Conservation (phyloP, 345 rosid genomes). For the Microcos paniculata region DNA sequence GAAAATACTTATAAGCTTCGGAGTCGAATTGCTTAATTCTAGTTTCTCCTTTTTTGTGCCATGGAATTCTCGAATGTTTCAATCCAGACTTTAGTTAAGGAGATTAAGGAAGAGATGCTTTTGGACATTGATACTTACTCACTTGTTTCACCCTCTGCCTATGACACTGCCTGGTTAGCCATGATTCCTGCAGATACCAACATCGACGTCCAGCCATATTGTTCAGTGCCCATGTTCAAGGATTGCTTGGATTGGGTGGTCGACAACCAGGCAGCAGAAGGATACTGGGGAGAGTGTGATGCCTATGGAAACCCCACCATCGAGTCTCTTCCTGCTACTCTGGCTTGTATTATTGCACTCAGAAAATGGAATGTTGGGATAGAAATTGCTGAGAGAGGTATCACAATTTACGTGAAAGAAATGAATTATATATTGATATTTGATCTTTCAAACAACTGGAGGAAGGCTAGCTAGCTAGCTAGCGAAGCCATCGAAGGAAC, state of each 20-base stretch:
- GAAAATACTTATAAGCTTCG: no score
- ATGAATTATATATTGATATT: not conserved
- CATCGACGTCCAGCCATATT: not conserved
- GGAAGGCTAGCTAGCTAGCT: no score
- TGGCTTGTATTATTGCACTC: slow-evolving; percentile 56
- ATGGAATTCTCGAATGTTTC: not conserved
- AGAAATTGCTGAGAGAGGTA: slow-evolving; percentile 37
- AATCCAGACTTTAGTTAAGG: slow-evolving; percentile 4
- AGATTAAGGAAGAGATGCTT: slow-evolving; percentile 4
- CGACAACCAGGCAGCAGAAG: slow-evolving; percentile 38
- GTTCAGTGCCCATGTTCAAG: slow-evolving; percentile 46
- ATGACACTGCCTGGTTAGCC: slow-evolving; percentile 22
- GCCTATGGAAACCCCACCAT: slow-evolving; percentile 23
- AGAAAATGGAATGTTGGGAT: slow-evolving; percentile 42
- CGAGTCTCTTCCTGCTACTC: slow-evolving; percentile 47
- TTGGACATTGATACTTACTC: not conserved
- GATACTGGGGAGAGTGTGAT: slow-evolving; percentile 37
- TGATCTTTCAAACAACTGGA: not conserved
- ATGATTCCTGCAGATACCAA: not conserved
- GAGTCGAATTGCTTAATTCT: no score
- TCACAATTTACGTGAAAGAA: not conserved
- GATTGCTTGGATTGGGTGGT: slow-evolving; percentile 59
- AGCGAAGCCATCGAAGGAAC: no score
- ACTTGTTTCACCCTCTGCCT: not conserved
- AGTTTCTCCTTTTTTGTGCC: not conserved